Evolutionary conservation across 2,329 filamentous ascomycete genomes (phyloP).

Genomic region (Ophiostoma novo-ulmi): DNA sequence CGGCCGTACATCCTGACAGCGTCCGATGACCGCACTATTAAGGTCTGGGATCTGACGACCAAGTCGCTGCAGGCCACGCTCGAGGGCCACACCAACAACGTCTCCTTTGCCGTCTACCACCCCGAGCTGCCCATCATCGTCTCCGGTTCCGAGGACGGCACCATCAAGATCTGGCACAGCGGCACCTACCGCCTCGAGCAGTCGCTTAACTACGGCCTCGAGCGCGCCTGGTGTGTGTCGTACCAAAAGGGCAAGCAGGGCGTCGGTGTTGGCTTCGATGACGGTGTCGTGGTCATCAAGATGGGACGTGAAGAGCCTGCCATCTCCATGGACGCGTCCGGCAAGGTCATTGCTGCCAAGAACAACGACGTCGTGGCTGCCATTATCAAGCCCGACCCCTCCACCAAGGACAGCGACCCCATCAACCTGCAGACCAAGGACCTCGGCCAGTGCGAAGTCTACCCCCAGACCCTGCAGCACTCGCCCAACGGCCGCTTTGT

Average conservation of each 20-base stretch:
- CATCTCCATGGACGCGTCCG: slow-evolving; percentile 92
- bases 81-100: slow-evolving; percentile 95
- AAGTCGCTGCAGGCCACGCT: slow-evolving; percentile 95
- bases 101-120: slow-evolving; percentile 97
- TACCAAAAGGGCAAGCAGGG: slow-evolving; percentile 94
- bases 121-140: slow-evolving; percentile 96
- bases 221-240: slow-evolving; percentile 94
- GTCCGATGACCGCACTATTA: slow-evolving; percentile 92
- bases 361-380: slow-evolving; percentile 94
- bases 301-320: slow-evolving; percentile 96
- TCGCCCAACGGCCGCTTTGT: slow-evolving; percentile 88
- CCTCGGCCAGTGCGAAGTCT: slow-evolving; percentile 91
- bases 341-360: slow-evolving; percentile 92
- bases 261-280: slow-evolving; percentile 92
- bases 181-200: slow-evolving; percentile 97
- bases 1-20: slow-evolving; percentile 90
- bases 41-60: slow-evolving; percentile 98
- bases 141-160: slow-evolving; percentile 94
- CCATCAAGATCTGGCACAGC: slow-evolving; percentile 96
- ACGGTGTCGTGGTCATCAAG: slow-evolving; percentile 95
- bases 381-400: slow-evolving; percentile 86
- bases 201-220: slow-evolving; percentile 89
- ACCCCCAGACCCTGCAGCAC: slow-evolving; percentile 88
- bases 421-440: slow-evolving; percentile 88
- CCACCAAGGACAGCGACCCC: slow-evolving; percentile 80